Evolutionary conservation across 2,329 filamentous ascomycete species (phyloP), one percentile per base, ranked within the genome.

Genomic region (Dactylellina parvicollis): DNA sequence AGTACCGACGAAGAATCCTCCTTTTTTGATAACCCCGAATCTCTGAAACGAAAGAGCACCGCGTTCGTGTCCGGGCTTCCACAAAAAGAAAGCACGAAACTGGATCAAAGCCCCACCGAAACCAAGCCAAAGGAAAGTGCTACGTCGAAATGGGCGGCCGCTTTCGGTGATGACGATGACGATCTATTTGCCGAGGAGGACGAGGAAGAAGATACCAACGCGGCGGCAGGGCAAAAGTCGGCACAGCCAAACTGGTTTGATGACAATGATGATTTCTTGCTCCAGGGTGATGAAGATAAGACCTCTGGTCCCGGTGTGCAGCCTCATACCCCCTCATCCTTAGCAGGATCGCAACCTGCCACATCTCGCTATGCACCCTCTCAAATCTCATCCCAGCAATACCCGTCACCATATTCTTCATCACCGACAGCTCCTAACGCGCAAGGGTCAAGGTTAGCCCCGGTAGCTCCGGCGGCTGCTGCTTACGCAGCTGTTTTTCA

Each of bases 241-340:
- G 91, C 30, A 81, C 84, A 12, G 79, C 80, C 24, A 84, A 85
- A 0, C 88, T 94, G 76, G 88, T 93, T 75, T 47, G 93, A 93
- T 76, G 93, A 96, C 79, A 91, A 91, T 75, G 90, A 93, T 78
- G 92, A 92, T 0, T 90, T 97, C 72, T 82, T 97, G 8, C 89
- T 96, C 4, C 92, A 93, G 66, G 84, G 85, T 2, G 84, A 80
- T 22, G 83, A 9, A 81, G 84, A 18, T 79, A 84, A 61, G 66
- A 77, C 73, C 69, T 78, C 75, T 72, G 80, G 77, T 28, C 59
- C 73, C 10, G 69, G 75, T 34, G 52, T 77, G 36, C 77, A 78
- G 44, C 40, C 76, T 30, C 56, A 74, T 2, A 77, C 75, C 44
- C 75, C 79, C 38, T 67, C 76, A 14, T 66, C 79, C 22, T 77